Conservation (phyloP, 192 early-diverging fungal species). For the Coemansia sp. region DNA sequence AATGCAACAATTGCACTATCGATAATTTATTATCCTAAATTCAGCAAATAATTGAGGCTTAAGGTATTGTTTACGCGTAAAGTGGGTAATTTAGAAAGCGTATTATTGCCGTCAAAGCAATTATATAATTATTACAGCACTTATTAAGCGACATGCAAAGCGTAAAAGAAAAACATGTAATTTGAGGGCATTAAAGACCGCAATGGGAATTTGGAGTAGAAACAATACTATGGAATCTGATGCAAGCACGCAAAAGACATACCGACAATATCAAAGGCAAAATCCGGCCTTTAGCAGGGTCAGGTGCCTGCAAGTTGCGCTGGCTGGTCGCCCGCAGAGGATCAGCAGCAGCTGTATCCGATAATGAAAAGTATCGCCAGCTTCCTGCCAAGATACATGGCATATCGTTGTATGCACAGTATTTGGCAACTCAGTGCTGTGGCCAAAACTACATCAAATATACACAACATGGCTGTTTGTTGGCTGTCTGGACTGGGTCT, state of each 20-base stretch:
- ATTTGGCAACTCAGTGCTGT: neutral
- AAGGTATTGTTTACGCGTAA: too few species aligned
- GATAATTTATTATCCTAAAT: too few species aligned
- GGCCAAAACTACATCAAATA: neutral
- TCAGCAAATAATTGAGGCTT: too few species aligned
- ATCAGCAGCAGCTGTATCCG: neutral
- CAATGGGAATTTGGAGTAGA: neutral
- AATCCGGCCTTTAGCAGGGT: neutral
- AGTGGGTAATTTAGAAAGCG: too few species aligned
- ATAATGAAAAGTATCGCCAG: neutral
- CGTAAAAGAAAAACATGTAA: too few species aligned
- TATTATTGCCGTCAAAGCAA: too few species aligned
- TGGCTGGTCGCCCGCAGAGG: neutral
- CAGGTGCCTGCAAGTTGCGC: neutral
- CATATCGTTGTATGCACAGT: neutral
- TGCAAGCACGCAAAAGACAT: constrained; percentile 1
- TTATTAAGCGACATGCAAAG: too few species aligned
- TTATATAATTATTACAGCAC: too few species aligned
- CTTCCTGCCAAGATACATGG: neutral
- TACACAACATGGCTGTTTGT: neutral
- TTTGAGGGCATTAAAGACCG: neutral
- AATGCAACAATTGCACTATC: too few species aligned
- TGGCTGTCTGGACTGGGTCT: too few species aligned
- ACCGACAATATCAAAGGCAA: neutral
- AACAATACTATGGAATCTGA: neutral